Base-by-base conservation (phyloP, 768 basidiomycete species). In the Psilocybe cubensis region DNA sequence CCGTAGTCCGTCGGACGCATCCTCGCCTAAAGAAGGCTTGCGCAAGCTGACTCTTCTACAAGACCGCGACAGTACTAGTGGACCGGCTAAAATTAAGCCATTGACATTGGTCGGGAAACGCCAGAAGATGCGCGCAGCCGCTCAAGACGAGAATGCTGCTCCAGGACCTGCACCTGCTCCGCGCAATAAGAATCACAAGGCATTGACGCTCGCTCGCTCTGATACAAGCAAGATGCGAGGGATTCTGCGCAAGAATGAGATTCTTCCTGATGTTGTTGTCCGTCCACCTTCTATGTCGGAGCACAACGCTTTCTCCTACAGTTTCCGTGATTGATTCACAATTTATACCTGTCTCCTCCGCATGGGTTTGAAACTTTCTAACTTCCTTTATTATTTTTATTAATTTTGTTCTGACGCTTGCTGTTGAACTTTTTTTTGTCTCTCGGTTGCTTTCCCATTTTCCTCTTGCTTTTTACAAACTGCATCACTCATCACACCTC, bases 141-240 rank as follows among this genome's bases (percentile, higher is more conserved):
- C 60, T 20, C 71, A 71, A 48, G 76, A 79, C 50, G 75, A 76
- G 59, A 79, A 80, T 58, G 74, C 78, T 59, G 72, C 76, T 66
- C 72, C 70, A 31, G 68, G 63, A 55, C 56, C 58, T 40, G 58
- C 65, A 4, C 14, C 14, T 61, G 60, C 60, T 58, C 72, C 58
- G 24, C 41, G 69, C 59, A 72, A 68, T 61, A 81, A 78, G 69
- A 76, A 79, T 63, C 63, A 87, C 72, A 87, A 81, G 77, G 79
- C 85, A 58, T 71, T 89, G 63, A 81, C 75, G 61, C 83, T 91
- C 57, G 75, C 74, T 47, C 76, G 86, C 61, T 85, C 82, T 33
- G 86, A 89, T 59, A 88, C 88, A 28, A 79, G 76, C 67, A 87
- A 84, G 70, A 70, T 82, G 68, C 83, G 86, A 52, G 86, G 81